Evolutionary conservation across 495 filamentous ascomycete genomes (phyloP).

Genomic region (Lasiosphaeria ovina): DNA sequence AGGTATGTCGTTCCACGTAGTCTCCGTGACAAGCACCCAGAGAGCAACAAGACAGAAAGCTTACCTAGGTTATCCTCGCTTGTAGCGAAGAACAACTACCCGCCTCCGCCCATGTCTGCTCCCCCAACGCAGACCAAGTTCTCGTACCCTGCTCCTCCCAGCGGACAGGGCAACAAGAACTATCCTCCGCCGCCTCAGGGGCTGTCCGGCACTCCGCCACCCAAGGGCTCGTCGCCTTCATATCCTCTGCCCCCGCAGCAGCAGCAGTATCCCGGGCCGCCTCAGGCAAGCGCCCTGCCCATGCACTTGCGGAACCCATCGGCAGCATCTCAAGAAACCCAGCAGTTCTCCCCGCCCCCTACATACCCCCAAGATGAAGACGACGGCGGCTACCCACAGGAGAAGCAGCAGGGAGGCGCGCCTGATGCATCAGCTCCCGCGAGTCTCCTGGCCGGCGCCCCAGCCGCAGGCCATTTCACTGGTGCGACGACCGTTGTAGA

Average conservation of each 20-base stretch:
- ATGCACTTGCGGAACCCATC: slow-evolving; percentile 27
- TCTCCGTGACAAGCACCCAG: neutral
- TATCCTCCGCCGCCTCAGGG: slow-evolving; percentile 33
- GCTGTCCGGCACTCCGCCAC: slow-evolving; percentile 25
- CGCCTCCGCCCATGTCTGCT: slow-evolving; percentile 35
- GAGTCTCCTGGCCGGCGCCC: slow-evolving; percentile 34
- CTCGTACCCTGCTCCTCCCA: slow-evolving; percentile 42
- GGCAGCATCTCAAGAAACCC: slow-evolving; percentile 22
- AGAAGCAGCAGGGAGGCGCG: slow-evolving; percentile 34
- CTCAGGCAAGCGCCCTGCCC: slow-evolving; percentile 29
- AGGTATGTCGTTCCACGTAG: slow-evolving; percentile 20
- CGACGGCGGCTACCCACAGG: slow-evolving; percentile 32
- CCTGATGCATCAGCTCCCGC: slow-evolving; percentile 25
- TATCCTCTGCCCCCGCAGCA: slow-evolving; percentile 39
- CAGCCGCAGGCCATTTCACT: slow-evolving; percentile 48
- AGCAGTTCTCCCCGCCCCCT: slow-evolving; percentile 42
- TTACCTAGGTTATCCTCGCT: neutral
- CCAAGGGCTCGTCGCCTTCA: slow-evolving; percentile 25
- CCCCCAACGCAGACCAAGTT: slow-evolving; percentile 48
- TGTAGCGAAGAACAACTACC: slow-evolving; percentile 30
- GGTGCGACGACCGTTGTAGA: slow-evolving; percentile 65
- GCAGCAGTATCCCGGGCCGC: slow-evolving; percentile 38
- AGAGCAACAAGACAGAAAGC: too few species aligned
- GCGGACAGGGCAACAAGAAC: slow-evolving; percentile 25
- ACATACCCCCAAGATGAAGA: slow-evolving; percentile 34